Conservation (phyloP, 805 yeast genomes). For the Candida xyloterini region DNA sequence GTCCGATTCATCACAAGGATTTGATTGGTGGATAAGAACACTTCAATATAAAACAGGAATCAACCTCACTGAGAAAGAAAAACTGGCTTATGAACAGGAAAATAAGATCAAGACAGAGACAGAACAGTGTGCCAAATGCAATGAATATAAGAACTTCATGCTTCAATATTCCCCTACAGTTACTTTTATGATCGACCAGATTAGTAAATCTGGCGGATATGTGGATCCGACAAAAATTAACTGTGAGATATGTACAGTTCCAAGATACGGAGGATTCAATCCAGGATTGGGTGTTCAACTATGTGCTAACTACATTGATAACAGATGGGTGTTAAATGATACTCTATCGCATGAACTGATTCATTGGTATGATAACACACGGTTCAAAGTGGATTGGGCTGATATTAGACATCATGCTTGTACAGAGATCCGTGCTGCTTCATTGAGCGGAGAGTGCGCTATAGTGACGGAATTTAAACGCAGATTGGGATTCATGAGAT, state of each 20-base stretch:
- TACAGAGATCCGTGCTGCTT: slow-evolving; percentile 91
- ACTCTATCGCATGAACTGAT: slow-evolving; percentile 89
- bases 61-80: slow-evolving; percentile 54
- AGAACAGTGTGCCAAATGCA: slow-evolving; percentile 63
- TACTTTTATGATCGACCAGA: slow-evolving; percentile 80
- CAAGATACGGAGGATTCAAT: slow-evolving; percentile 88
- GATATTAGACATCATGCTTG: slow-evolving; percentile 93
- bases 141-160: slow-evolving; percentile 77
- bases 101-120: slow-evolving; percentile 5
- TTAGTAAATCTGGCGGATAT: slow-evolving; percentile 55
- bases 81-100: slow-evolving; percentile 56
- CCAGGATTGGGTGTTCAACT: slow-evolving; percentile 84
- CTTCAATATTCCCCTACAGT: slow-evolving; percentile 80
- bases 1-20: slow-evolving; percentile 34
- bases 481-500: slow-evolving; percentile 28
- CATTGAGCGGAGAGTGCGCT: slow-evolving; percentile 92
- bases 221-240: slow-evolving; percentile 54
- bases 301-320: slow-evolving; percentile 76
- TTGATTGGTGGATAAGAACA: slow-evolving; percentile 81
- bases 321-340: slow-evolving; percentile 83
- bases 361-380: slow-evolving; percentile 88
- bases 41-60: slow-evolving; percentile 69
- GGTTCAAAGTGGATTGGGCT: slow-evolving; percentile 83
- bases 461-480: slow-evolving; percentile 74
- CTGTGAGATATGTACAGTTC: slow-evolving; percentile 82